Conservation (phyloP, 139 green algal genomes). For the Chlorella sp. region DNA sequence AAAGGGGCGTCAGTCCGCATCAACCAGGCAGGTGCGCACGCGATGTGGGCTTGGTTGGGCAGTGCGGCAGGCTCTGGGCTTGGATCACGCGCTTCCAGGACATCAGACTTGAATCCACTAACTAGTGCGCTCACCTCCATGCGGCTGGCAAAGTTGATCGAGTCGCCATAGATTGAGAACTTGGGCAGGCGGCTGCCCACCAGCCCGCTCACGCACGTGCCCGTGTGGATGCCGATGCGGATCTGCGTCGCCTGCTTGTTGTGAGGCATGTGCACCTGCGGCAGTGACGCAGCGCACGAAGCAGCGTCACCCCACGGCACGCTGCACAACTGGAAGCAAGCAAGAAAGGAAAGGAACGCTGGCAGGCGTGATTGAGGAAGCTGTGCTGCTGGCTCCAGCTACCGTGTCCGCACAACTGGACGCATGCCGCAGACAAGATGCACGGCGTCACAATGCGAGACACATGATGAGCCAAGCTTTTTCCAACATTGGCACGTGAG, state of each 20-base stretch:
- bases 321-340: background rate
- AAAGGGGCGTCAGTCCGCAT: too few species aligned
- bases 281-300: background rate
- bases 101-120: too few species aligned
- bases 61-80: background rate
- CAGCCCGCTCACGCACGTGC: slow-evolving; percentile 13
- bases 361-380: too few species aligned
- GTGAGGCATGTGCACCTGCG: slow-evolving; percentile 17
- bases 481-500: too few species aligned
- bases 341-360: background rate
- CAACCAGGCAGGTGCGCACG: too few species aligned
- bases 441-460: too few species aligned
- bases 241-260: slow-evolving; percentile 7
- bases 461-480: too few species aligned
- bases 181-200: slow-evolving; percentile 15
- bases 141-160: slow-evolving; percentile 7
- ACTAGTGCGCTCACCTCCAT: too few species aligned
- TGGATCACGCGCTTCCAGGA: too few species aligned
- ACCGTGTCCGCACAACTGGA: too few species aligned
- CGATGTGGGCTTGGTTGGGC: slow-evolving; percentile 2
- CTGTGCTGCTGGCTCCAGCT: too few species aligned
- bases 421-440: too few species aligned
- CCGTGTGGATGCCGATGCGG: slow-evolving; percentile 23
- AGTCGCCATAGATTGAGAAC: slow-evolving; percentile 9
- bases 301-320: background rate